Conservation (phyloP, 768 basidiomycete species). For the Leccinum barrowsii region DNA sequence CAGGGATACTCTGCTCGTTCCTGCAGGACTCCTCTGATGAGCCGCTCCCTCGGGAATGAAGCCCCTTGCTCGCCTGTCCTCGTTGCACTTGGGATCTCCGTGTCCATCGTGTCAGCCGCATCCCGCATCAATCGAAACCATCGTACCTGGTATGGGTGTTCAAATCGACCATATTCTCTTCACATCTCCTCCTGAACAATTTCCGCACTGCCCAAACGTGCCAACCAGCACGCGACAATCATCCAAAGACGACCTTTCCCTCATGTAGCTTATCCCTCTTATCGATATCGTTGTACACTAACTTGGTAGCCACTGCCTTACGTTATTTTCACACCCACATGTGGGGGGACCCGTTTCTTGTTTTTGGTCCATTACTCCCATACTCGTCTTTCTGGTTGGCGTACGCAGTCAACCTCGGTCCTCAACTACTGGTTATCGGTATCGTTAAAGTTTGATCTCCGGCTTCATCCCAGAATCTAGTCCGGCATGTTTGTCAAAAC, state of each 20-base stretch:
- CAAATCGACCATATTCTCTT: neutral
- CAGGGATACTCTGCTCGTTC: neutral
- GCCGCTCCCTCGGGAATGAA: slow-evolving; percentile 15
- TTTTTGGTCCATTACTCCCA: slow-evolving; percentile 3
- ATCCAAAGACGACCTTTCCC: neutral
- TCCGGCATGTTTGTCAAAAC: neutral
- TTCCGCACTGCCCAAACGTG: slow-evolving; percentile 10
- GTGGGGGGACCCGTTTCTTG: slow-evolving; percentile 3
- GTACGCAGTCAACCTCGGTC: neutral
- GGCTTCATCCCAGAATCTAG: neutral
- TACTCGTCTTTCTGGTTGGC: neutral
- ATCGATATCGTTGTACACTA: slow-evolving; percentile 2
- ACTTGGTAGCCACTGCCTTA: neutral
- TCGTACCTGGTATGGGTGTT: neutral
- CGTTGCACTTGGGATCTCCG: slow-evolving; percentile 12
- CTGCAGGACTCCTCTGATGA: neutral
- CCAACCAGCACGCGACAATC: slow-evolving; percentile 7
- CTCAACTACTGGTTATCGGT: neutral
- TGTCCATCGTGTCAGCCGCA: slow-evolving; percentile 9
- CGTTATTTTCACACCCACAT: slow-evolving; percentile 16
- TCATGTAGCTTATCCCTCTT: neutral
- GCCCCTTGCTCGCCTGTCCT: neutral
- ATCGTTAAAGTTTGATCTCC: neutral
- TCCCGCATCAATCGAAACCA: neutral
- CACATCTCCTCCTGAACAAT: slow-evolving; percentile 1